Evolutionary conservation across 2,329 filamentous ascomycete species (phyloP).

Genomic region (Fusarium agapanthi): DNA sequence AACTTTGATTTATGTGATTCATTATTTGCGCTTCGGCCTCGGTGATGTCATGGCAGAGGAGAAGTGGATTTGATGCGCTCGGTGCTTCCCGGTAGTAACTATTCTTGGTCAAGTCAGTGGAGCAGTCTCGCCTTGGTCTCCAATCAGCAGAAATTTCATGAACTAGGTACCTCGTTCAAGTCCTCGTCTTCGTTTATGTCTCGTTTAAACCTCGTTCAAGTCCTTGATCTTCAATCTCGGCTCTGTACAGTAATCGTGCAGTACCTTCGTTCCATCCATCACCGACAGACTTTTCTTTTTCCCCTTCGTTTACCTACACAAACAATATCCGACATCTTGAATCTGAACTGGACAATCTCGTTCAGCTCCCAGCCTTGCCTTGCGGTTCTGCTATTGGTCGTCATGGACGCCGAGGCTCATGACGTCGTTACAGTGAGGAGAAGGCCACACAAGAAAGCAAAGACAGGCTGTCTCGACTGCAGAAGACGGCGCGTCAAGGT

Average conservation of each 20-base stretch:
- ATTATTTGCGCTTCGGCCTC: background rate
- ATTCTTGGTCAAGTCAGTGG: background rate
- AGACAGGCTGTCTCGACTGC: conserved; percentile 2
- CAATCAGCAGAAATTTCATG: background rate
- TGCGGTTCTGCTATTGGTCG: background rate
- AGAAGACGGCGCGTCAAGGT: conserved; percentile 17
- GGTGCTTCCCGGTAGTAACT: background rate
- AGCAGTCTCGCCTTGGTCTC: background rate
- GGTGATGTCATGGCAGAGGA: background rate
- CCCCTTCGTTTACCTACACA: background rate
- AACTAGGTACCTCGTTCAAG: background rate
- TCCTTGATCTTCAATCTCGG: background rate
- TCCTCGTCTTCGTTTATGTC: background rate
- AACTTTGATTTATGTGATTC: background rate
- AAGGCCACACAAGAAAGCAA: conserved; percentile 9
- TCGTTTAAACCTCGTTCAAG: background rate
- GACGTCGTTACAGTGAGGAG: background rate
- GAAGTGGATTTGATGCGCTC: background rate
- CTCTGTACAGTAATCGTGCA: background rate
- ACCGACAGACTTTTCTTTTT: background rate
- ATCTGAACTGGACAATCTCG: background rate
- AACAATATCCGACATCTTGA: background rate
- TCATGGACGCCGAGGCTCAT: background rate
- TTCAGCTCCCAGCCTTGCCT: background rate
- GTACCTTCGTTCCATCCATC: background rate